Evolutionary conservation across 768 basidiomycete genomes (phyloP).

Genomic region (Cyathus striatus): DNA sequence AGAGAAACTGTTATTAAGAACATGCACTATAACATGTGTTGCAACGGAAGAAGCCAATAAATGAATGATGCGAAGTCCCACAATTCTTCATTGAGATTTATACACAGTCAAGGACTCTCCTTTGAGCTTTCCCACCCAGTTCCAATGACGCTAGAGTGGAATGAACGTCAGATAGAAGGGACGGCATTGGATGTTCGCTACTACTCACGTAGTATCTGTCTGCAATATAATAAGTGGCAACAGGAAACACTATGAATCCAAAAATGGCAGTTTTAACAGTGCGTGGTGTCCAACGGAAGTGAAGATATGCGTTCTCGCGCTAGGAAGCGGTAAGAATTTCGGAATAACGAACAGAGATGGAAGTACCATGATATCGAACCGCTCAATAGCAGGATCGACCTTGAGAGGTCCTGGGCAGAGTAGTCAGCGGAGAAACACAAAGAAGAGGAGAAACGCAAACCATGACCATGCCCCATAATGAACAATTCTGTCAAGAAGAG

Average conservation of each 20-base stretch:
- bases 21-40: too few species aligned
- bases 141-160: constrained; percentile 41
- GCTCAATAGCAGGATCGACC: constrained; percentile 62
- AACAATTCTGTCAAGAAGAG: too few species aligned
- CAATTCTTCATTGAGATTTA: constrained; percentile 21
- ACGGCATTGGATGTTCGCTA: neutral
- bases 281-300: constrained; percentile 74
- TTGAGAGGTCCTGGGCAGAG: constrained; percentile 47
- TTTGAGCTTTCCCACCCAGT: constrained; percentile 43
- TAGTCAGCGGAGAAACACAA: constrained; percentile 2
- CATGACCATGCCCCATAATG: neutral
- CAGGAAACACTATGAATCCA: constrained; percentile 64
- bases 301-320: constrained; percentile 82
- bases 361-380: constrained; percentile 45
- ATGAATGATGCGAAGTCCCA: too few species aligned
- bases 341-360: constrained; percentile 3
- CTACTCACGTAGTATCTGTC: constrained; percentile 36
- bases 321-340: constrained; percentile 20
- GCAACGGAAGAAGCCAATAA: too few species aligned
- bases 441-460: neutral
- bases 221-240: constrained; percentile 44
- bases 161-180: constrained; percentile 5
- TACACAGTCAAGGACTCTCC: constrained; percentile 21
- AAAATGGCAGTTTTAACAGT: constrained; percentile 58
- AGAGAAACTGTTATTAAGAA: too few species aligned